A percentile compares a stretch with the other conserved stretches of the same genome.
Conservation (phyloP, 805 yeast species). For the Zygosaccharomyces siamensis region DNA sequence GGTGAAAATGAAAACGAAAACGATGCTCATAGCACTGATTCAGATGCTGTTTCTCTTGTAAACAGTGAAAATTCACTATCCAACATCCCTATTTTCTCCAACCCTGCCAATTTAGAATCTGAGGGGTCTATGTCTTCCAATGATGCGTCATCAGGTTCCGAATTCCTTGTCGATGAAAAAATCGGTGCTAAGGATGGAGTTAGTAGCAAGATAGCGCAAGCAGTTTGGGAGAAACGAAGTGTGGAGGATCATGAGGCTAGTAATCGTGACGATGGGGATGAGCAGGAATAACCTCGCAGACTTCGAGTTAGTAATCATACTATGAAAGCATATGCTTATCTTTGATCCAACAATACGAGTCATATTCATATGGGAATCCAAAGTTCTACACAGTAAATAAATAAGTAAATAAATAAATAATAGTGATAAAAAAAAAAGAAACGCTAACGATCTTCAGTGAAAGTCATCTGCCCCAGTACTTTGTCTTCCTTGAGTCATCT, state of each 20-base stretch:
- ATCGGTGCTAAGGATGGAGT: constrained; percentile 10
- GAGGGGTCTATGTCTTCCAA: constrained; percentile 31
- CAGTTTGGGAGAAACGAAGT: constrained; percentile 26
- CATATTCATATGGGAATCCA: neutral
- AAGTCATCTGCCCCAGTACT: neutral
- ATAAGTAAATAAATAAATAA: neutral
- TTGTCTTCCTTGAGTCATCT: neutral
- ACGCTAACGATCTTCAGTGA: neutral
- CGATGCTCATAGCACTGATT: constrained; percentile 37
- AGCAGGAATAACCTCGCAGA: neutral
- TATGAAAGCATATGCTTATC: neutral
- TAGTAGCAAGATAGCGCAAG: constrained; percentile 26
- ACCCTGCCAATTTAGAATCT: constrained; percentile 21
- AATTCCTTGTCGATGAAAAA: constrained; percentile 16
- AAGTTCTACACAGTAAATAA: neutral
- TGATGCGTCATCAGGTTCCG: constrained; percentile 25
- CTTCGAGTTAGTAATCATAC: neutral
- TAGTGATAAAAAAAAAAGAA: neutral
- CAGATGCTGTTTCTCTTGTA: constrained; percentile 43
- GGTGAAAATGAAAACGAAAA: neutral
- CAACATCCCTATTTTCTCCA: constrained; percentile 40
- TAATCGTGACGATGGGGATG: neutral
- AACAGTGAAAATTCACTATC: constrained; percentile 38
- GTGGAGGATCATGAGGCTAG: neutral
- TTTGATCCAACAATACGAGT: neutral